These are phyloP conservation scores for Yamadazyma kitorensis DNA, from an alignment of 805 yeast species.

Conservation along the genomic window DNA sequence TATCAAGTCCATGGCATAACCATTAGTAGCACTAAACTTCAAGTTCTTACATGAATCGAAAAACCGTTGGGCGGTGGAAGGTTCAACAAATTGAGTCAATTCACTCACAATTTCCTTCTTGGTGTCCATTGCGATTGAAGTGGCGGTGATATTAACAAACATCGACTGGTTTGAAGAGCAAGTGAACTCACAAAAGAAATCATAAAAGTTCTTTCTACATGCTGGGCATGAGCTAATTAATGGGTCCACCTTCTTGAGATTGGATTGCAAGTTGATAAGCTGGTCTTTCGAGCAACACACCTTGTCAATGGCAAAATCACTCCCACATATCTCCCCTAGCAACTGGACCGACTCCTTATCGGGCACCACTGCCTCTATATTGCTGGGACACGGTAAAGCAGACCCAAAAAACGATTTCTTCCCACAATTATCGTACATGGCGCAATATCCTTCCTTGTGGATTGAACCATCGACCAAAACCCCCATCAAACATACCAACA, in stretches of 20 bases:
- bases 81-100: constrained; percentile 59
- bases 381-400: constrained; percentile 74
- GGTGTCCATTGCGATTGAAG: constrained; percentile 46
- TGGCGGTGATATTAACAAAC: constrained; percentile 65
- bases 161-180: constrained; percentile 82
- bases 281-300: constrained; percentile 77
- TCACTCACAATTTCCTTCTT: constrained; percentile 66
- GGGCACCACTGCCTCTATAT: constrained; percentile 48
- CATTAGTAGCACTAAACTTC: constrained; percentile 92
- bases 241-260: constrained; percentile 43
- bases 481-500: not conserved
- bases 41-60: constrained; percentile 85
- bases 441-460: constrained; percentile 41
- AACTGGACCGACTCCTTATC: constrained; percentile 41
- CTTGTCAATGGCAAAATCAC: constrained; percentile 49
- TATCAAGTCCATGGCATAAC: constrained; percentile 92
- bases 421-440: constrained; percentile 70
- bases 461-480: not conserved
- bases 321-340: constrained; percentile 69
- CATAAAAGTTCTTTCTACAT: constrained; percentile 79
- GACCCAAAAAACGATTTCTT: constrained; percentile 75
- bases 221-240: constrained; percentile 71
- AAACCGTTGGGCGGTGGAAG: constrained; percentile 58
- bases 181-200: constrained; percentile 82
- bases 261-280: constrained; percentile 50